These are phyloP conservation scores for Umbelopsis vinacea DNA, from an alignment of 192 early-diverging fungal species.

Conservation along the genomic window DNA sequence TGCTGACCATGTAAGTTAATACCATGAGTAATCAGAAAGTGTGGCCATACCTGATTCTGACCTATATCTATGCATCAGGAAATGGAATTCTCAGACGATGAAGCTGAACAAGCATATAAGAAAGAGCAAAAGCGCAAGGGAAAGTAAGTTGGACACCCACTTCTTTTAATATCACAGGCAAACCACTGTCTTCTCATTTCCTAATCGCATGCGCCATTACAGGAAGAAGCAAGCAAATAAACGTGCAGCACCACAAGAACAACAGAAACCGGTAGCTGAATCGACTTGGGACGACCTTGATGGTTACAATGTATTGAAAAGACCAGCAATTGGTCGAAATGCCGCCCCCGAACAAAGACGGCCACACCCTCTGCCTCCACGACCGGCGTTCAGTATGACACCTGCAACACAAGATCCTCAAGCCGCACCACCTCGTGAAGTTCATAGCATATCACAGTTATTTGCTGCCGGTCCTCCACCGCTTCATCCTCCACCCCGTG, in stretches of 20 bases:
- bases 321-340: neutral
- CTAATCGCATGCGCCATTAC: neutral
- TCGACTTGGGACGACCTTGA: constrained; percentile 2
- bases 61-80: constrained; percentile 46
- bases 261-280: neutral
- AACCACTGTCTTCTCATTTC: neutral
- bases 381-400: neutral
- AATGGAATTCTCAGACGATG: constrained; percentile 96
- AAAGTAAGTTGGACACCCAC: constrained; percentile 24
- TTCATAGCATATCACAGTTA: constrained; percentile 6
- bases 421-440: neutral
- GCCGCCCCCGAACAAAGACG: neutral
- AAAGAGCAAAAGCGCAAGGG: constrained; percentile 51
- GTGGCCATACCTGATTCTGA: neutral
- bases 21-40: neutral
- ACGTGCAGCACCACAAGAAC: neutral
- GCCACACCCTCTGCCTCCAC: constrained; percentile 2
- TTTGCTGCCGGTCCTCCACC: constrained; percentile 16
- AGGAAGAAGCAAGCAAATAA: neutral
- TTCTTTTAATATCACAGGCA: no score
- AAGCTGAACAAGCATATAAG: constrained; percentile 73
- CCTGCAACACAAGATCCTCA: neutral
- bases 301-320: constrained; percentile 15
- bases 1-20: constrained; percentile 55
- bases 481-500: neutral